These are phyloP conservation scores for Leccinum arenicola DNA, from an alignment of 768 basidiomycete genomes.

Conservation along the genomic window DNA sequence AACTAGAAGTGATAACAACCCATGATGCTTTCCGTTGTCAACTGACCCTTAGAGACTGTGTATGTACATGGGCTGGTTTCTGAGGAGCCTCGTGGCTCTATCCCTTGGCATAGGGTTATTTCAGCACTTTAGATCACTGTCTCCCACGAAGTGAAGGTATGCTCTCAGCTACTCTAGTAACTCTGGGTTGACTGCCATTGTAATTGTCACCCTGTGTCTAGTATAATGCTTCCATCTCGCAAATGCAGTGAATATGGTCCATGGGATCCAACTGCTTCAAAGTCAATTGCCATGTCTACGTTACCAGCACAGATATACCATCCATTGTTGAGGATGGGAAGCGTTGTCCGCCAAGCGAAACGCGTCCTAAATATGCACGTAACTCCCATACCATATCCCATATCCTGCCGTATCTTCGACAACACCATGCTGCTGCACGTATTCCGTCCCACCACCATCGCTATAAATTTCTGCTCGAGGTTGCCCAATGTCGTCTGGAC, in stretches of 20 bases:
- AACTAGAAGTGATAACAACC: background rate
- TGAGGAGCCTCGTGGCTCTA: background rate
- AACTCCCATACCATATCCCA: background rate
- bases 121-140: background rate
- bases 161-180: background rate
- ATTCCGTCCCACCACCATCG: constrained; percentile 7
- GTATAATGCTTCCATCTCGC: background rate
- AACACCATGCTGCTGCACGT: constrained; percentile 7
- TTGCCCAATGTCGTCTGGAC: background rate
- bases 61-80: background rate
- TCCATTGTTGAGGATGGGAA: background rate
- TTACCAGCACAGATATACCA: no score
- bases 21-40: background rate
- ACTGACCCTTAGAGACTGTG: background rate
- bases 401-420: background rate
- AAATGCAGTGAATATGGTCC: no score
- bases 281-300: no score
- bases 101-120: background rate
- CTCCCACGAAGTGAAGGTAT: background rate
- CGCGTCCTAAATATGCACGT: background rate
- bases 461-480: constrained; percentile 9
- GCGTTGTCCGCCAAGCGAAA: background rate
- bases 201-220: no score
- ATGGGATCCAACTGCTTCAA: background rate
- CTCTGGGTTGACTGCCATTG: no score